Evolutionary conservation across 441 rosid genomes (phyloP).

Genomic region (Isatis lusitanica): DNA sequence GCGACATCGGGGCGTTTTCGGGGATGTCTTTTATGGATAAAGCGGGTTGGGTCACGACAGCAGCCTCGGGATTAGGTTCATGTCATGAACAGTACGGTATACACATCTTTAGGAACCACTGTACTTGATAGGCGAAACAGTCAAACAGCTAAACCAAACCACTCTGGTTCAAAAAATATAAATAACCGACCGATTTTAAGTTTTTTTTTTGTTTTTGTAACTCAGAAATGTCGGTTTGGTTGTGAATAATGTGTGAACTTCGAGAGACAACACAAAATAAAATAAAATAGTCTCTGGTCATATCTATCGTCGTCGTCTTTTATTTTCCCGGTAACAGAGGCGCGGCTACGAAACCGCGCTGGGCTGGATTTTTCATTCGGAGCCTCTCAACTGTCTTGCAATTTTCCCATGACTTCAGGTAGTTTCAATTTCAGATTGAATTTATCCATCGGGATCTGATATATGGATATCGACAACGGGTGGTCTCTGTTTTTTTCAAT

Average conservation of each 20-base stretch:
- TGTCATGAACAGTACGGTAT: not conserved
- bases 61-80: no score
- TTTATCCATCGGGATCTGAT: not conserved
- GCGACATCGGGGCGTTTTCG: no score
- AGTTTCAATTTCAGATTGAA: not conserved
- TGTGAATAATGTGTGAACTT: conserved; percentile 14
- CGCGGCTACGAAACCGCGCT: conserved; percentile 16
- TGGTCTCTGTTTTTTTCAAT: not conserved
- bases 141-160: conserved; percentile 1
- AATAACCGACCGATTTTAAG: not conserved
- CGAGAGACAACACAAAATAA: not conserved
- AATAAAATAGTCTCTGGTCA: conserved; percentile 3
- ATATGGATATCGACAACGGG: not conserved
- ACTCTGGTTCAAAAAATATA: not conserved
- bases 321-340: conserved; percentile 28
- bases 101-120: not conserved
- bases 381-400: not conserved
- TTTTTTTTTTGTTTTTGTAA: no score
- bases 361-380: not conserved
- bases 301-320: conserved; percentile 12
- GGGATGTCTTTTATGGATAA: no score
- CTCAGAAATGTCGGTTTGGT: conserved; percentile 19
- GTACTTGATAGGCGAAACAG: not conserved
- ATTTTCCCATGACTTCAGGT: conserved; percentile 35
- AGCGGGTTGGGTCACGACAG: no score